phyloP scores from a whole-genome alignment of 1,139 yeast species.

The Sugiyamaella xylanicola region DNA sequence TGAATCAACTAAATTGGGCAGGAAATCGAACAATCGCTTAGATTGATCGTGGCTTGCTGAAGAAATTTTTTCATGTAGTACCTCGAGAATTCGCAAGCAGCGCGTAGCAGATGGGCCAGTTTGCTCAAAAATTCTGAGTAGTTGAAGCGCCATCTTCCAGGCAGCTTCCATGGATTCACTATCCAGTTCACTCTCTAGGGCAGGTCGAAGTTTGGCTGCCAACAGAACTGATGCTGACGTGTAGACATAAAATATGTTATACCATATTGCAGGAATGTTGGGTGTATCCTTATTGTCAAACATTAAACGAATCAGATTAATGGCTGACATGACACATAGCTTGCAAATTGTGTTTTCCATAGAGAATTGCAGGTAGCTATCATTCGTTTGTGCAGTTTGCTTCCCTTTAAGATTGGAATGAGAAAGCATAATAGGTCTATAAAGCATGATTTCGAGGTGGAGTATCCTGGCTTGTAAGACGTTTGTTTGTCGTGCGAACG shows the following conservation, averaged over 20 bases:
- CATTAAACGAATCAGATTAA: constrained; percentile 25
- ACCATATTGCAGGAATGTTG: constrained; percentile 30
- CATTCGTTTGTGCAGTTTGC: constrained; percentile 4
- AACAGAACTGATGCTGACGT: constrained; percentile 30
- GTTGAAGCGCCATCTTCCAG: constrained; percentile 26
- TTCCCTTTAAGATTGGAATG: constrained; percentile 16
- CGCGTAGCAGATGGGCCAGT: constrained; percentile 25
- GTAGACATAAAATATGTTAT: constrained; percentile 27
- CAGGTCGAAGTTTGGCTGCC: constrained; percentile 29
- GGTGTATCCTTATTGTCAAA: constrained; percentile 22
- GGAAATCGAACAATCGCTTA: constrained; percentile 21
- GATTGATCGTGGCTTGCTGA: constrained; percentile 10
- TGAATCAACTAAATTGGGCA: constrained; percentile 22
- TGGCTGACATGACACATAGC: constrained; percentile 28
- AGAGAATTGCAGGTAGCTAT: constrained; percentile 20
- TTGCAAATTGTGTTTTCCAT: constrained; percentile 24
- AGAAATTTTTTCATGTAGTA: constrained; percentile 26
- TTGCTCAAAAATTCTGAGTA: constrained; percentile 22
- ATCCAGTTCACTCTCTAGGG: constrained; percentile 22
- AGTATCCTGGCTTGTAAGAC: constrained; percentile 27
- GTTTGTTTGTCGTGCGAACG: constrained; percentile 24
- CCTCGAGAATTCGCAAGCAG: constrained; percentile 23
- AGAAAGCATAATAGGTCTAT: constrained; percentile 27
- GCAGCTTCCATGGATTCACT: constrained; percentile 22
- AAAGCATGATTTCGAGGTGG: constrained; percentile 29